Evolutionary conservation across 2,329 filamentous ascomycete species (phyloP).

Genomic region (Madurella fahalii): DNA sequence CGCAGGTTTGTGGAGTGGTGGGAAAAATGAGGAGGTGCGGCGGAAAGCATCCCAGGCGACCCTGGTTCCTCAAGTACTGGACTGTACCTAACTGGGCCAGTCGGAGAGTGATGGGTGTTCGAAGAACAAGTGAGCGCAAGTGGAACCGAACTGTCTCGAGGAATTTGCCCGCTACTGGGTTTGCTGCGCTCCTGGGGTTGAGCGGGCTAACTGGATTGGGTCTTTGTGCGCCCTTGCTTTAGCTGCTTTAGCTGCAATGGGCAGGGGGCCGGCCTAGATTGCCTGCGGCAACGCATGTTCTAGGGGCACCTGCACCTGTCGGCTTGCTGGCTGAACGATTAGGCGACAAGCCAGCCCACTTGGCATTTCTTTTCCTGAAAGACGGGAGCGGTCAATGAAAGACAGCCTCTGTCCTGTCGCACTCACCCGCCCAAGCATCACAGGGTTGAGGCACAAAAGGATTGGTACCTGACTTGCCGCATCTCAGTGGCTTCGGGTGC

Average conservation of each 20-base stretch:
- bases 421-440: background rate
- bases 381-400: too few relatives aligned
- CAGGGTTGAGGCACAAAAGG: background rate
- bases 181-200: background rate
- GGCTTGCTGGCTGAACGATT: too few relatives aligned
- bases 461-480: background rate
- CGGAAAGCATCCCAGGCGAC: constrained; percentile 12
- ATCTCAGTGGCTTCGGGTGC: background rate
- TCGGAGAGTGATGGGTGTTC: constrained; percentile 17
- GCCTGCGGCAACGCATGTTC: too few relatives aligned
- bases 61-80: constrained; percentile 6
- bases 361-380: too few relatives aligned
- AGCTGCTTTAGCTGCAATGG: constrained; percentile 4
- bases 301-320: too few relatives aligned
- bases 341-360: too few relatives aligned
- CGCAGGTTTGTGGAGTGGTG: constrained; percentile 17
- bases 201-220: background rate
- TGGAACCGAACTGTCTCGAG: constrained; percentile 6
- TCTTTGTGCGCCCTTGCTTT: background rate
- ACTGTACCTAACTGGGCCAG: constrained; percentile 7
- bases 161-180: constrained; percentile 12
- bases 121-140: constrained; percentile 8
- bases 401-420: too few relatives aligned
- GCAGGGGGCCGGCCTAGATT: background rate
- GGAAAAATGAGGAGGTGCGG: constrained; percentile 25